Evolutionary conservation across 129 eudicot species (phyloP).

Genomic region (Chrysanthemum makinoi): DNA sequence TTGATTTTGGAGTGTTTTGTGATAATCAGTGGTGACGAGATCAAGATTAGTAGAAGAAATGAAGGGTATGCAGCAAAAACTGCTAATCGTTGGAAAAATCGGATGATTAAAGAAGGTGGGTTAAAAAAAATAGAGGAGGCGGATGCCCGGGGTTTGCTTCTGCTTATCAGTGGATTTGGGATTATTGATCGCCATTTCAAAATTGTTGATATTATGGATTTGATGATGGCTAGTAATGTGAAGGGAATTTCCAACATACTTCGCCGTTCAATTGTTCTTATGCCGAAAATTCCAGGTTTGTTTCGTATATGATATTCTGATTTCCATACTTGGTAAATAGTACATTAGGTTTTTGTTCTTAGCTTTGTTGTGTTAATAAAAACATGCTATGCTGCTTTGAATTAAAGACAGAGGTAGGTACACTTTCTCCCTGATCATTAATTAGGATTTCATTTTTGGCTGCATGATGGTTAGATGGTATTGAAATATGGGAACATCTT

Average conservation of each 20-base stretch:
- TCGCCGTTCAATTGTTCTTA: conserved; percentile 44
- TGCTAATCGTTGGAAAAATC: conserved; percentile 51
- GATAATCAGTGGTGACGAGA: conserved; percentile 39
- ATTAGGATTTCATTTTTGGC: neutral
- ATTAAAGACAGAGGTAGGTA: neutral
- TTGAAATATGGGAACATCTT: neutral
- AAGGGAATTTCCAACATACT: conserved; percentile 40
- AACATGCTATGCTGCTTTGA: neutral
- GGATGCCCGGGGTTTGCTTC: conserved; percentile 75
- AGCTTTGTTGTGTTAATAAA: neutral
- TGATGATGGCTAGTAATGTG: conserved; percentile 41
- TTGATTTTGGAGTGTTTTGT: conserved; percentile 60
- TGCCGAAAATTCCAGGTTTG: conserved; percentile 55
- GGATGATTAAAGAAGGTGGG: conserved; percentile 59
- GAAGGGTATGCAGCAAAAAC: conserved; percentile 35
- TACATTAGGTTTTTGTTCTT: neutral
- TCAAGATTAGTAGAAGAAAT: conserved; percentile 32
- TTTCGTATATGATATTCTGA: conserved; percentile 1
- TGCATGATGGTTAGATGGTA: neutral
- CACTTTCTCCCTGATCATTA: neutral
- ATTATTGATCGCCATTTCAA: conserved; percentile 40
- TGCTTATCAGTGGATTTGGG: conserved; percentile 66
- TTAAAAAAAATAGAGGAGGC: conserved; percentile 33
- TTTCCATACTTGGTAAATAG: neutral
- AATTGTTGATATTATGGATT: conserved; percentile 45